phyloP scores from a whole-genome alignment of 768 basidiomycete species.

The Russula virescens region DNA sequence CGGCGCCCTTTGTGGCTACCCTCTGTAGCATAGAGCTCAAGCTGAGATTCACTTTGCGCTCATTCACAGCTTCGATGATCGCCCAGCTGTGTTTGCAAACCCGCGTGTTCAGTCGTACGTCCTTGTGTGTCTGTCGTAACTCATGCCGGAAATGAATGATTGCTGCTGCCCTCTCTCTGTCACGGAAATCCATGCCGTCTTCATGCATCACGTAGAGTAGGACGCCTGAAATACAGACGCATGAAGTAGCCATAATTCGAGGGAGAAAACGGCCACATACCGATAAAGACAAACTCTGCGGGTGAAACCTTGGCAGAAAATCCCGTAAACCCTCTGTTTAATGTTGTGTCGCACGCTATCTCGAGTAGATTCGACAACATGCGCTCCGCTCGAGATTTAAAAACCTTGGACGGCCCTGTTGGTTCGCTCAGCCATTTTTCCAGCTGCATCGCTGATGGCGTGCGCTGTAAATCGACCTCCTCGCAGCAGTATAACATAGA shows the following conservation, averaged over 20 bases:
- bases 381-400: conserved; percentile 49
- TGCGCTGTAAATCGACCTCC: conserved; percentile 40
- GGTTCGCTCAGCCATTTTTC: conserved; percentile 39
- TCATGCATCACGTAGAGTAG: conserved; percentile 52
- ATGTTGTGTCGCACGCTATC: conserved; percentile 38
- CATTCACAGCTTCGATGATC: conserved; percentile 40
- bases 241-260: background rate
- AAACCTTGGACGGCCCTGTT: conserved; percentile 39
- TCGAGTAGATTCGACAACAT: conserved; percentile 51
- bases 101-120: conserved; percentile 56
- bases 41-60: conserved; percentile 25
- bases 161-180: conserved; percentile 47
- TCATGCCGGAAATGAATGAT: conserved; percentile 51
- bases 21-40: conserved; percentile 10
- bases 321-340: conserved; percentile 32
- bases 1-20: background rate
- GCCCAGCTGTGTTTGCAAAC: conserved; percentile 56
- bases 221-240: conserved; percentile 44
- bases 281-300: conserved; percentile 76
- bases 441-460: conserved; percentile 46
- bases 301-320: conserved; percentile 62
- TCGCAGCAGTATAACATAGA: conserved; percentile 66
- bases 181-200: conserved; percentile 26
- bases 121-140: conserved; percentile 51
- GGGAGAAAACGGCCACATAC: conserved; percentile 35